These are phyloP conservation scores for Mikania micrantha DNA, from an alignment of 129 eudicot genomes.

Conservation along the genomic window DNA sequence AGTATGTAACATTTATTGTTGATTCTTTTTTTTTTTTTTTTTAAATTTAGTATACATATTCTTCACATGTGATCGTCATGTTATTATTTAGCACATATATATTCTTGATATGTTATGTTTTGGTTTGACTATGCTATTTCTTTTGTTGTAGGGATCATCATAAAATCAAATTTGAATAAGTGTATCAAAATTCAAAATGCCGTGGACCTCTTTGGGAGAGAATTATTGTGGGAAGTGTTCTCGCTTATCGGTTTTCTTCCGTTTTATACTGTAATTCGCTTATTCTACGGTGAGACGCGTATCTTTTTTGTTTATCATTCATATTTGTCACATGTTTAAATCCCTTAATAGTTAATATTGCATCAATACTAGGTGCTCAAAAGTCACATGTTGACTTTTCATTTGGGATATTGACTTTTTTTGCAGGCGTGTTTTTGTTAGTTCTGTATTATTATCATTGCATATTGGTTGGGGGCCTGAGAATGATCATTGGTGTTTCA, in stretches of 20 bases:
- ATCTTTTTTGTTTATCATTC: not conserved
- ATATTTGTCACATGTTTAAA: not conserved
- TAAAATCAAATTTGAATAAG: conserved; percentile 13
- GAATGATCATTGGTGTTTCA: conserved; percentile 66
- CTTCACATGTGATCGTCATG: not conserved
- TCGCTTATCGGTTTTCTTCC: conserved; percentile 64
- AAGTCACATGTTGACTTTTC: not conserved
- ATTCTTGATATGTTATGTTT: conserved; percentile 17
- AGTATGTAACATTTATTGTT: not conserved
- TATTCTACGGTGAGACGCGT: conserved; percentile 37
- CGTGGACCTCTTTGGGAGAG: conserved; percentile 46
- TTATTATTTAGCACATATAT: too few relatives aligned
- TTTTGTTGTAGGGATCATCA: conserved; percentile 3
- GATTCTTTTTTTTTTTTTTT: too few relatives aligned
- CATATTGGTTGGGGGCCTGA: conserved; percentile 43
- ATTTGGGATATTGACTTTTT: not conserved
- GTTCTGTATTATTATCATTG: not conserved
- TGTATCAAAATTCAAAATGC: conserved; percentile 62
- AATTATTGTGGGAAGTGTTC: conserved; percentile 41
- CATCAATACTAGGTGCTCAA: not conserved
- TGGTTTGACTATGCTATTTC: not conserved
- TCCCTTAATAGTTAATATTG: not conserved
- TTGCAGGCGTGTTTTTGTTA: conserved; percentile 21
- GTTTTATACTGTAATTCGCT: conserved; percentile 52
- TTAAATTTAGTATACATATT: not conserved